Conservation (phyloP, 176 grass and related monocot species). For the Cenchrus purpureus region DNA sequence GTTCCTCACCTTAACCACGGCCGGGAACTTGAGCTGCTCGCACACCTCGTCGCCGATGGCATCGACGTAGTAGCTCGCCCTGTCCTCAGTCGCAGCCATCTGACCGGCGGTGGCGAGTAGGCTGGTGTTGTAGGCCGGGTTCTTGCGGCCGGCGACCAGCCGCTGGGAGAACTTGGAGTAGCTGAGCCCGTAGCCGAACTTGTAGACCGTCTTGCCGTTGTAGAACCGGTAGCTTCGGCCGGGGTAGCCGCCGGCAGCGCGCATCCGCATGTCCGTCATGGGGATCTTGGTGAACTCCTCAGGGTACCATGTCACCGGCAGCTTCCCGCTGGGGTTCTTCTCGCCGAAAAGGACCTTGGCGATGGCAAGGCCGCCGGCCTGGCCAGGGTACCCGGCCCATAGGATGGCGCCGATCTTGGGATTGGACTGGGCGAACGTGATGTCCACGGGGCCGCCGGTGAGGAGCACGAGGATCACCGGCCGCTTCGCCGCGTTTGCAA, state of each 20-base stretch:
- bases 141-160: background rate
- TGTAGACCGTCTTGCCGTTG: slow-evolving; percentile 58
- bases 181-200: slow-evolving; percentile 73
- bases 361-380: slow-evolving; percentile 67
- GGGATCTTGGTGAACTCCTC: slow-evolving; percentile 60
- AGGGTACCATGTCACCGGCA: slow-evolving; percentile 85
- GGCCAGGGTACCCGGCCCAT: slow-evolving; percentile 75
- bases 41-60: slow-evolving; percentile 39
- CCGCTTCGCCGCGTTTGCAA: slow-evolving; percentile 55
- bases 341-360: slow-evolving; percentile 71
- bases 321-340: slow-evolving; percentile 66
- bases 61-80: slow-evolving; percentile 24
- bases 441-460: slow-evolving; percentile 64
- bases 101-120: slow-evolving; percentile 16
- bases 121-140: background rate
- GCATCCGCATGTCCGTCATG: slow-evolving; percentile 90
- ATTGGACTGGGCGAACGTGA: slow-evolving; percentile 64
- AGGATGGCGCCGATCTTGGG: slow-evolving; percentile 66
- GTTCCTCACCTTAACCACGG: slow-evolving; percentile 55
- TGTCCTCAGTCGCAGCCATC: background rate
- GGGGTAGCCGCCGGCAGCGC: slow-evolving; percentile 53
- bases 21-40: slow-evolving; percentile 53
- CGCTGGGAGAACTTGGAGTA: slow-evolving; percentile 60
- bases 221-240: slow-evolving; percentile 84
- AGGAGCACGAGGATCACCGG: slow-evolving; percentile 77